These are phyloP conservation scores for Exobasidium rhododendri DNA, from an alignment of 1,284 basidiomycete species.

Conservation along the genomic window DNA sequence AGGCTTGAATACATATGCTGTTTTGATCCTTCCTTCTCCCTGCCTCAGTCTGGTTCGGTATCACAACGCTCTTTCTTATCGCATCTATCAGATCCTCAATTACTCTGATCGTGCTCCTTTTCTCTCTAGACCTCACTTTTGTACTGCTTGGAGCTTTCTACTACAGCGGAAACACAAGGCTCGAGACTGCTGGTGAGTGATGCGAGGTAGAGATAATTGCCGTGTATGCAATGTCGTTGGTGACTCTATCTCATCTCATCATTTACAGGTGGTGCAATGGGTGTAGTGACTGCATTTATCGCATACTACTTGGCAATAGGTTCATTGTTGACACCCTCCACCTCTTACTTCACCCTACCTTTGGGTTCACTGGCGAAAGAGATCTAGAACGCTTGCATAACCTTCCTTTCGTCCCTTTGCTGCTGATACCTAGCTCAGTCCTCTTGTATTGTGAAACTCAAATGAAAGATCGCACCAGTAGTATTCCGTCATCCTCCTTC, in stretches of 20 bases:
- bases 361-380: constrained; percentile 26
- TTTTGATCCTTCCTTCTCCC: constrained; percentile 12
- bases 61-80: constrained; percentile 36
- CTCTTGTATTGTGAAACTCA: too few relatives aligned
- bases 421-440: too few relatives aligned
- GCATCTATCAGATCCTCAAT: constrained; percentile 24
- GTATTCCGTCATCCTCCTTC: too few relatives aligned
- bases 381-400: too few relatives aligned
- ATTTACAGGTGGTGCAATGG: constrained; percentile 31
- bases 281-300: constrained; percentile 31
- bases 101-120: constrained; percentile 22
- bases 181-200: constrained; percentile 29
- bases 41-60: constrained; percentile 40
- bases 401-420: too few relatives aligned
- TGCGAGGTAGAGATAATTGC: too few relatives aligned
- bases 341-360: constrained; percentile 37
- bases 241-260: too few relatives aligned
- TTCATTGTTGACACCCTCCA: constrained; percentile 27
- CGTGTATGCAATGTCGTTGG: too few relatives aligned
- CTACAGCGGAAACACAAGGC: constrained; percentile 15
- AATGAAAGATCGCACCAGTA: too few relatives aligned
- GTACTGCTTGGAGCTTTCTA: constrained; percentile 12
- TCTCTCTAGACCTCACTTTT: constrained; percentile 20
- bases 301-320: constrained; percentile 37
- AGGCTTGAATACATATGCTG: not conserved